A percentile compares a stretch with the other conserved stretches of the same genome.
Evolutionary conservation across 805 yeast species (phyloP).

Genomic region (Metschnikowia corniflorae): DNA sequence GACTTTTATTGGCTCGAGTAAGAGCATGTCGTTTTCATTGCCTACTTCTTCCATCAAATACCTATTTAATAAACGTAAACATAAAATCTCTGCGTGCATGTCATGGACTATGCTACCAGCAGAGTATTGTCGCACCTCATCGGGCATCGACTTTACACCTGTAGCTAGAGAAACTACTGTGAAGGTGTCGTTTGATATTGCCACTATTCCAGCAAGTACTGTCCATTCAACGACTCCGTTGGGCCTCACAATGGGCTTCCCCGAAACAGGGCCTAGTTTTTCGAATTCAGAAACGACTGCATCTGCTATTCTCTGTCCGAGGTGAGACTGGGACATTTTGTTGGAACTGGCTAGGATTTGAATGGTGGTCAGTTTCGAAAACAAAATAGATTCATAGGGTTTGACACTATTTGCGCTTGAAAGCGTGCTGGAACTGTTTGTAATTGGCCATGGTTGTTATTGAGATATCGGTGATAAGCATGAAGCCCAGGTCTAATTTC

Average conservation of each 20-base stretch:
- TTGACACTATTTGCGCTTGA: no score
- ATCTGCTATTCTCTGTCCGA: conserved; percentile 22
- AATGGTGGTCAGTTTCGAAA: no score
- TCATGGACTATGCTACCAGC: conserved; percentile 75
- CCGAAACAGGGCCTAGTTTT: conserved; percentile 31
- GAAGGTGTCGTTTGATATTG: conserved; percentile 28
- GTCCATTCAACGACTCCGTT: conserved; percentile 81
- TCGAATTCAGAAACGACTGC: conserved; percentile 29
- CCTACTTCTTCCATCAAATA: conserved; percentile 47
- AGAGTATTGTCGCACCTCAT: conserved; percentile 39
- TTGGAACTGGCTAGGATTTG: no score
- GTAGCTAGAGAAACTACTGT: conserved; percentile 57
- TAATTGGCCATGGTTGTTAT: no score
- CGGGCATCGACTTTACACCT: conserved; percentile 80
- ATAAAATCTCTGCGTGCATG: conserved; percentile 83
- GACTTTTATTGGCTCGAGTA: conserved; percentile 9
- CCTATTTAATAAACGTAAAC: conserved; percentile 66
- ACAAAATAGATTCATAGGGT: no score
- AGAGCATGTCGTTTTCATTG: background rate
- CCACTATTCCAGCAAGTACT: conserved; percentile 69
- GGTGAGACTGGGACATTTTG: background rate
- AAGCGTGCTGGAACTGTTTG: no score
- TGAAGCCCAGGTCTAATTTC: no score
- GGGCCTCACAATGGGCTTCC: conserved; percentile 59
- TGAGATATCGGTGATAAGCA: no score